Conservation (phyloP, 2,329 filamentous ascomycete species). For the Penicillium crustosum region DNA sequence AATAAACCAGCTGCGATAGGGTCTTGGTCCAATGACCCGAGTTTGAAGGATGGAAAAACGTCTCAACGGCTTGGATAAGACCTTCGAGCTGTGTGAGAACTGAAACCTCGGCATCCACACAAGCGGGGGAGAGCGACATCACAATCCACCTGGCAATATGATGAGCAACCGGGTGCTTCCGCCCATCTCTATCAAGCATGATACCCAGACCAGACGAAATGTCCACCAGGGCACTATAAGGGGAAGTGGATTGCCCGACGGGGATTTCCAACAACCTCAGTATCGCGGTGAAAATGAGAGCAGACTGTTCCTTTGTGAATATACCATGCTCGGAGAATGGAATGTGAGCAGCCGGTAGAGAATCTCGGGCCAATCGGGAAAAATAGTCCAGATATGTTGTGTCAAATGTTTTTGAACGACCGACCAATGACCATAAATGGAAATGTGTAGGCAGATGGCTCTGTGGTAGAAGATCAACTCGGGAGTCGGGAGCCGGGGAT, state of each 20-base stretch:
- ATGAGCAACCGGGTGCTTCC: slow-evolving; percentile 88
- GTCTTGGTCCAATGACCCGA: slow-evolving; percentile 88
- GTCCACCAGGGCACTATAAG: slow-evolving; percentile 79
- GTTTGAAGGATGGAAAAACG: slow-evolving; percentile 98
- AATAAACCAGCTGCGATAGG: slow-evolving; percentile 85
- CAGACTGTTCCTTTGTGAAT: slow-evolving; percentile 87
- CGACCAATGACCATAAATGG: slow-evolving; percentile 92
- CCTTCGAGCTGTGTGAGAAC: slow-evolving; percentile 84
- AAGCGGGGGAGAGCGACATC: slow-evolving; percentile 85
- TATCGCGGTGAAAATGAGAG: slow-evolving; percentile 88
- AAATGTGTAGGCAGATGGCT: slow-evolving; percentile 92
- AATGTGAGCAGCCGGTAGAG: slow-evolving; percentile 70
- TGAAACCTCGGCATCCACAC: slow-evolving; percentile 73
- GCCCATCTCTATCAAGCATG: slow-evolving; percentile 86
- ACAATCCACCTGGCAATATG: slow-evolving; percentile 91
- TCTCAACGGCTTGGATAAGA: slow-evolving; percentile 91
- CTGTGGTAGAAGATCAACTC: slow-evolving; percentile 76
- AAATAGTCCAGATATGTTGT: slow-evolving; percentile 85
- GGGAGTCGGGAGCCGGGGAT: slow-evolving; percentile 65
- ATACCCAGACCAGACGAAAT: slow-evolving; percentile 77
- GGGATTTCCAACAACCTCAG: slow-evolving; percentile 90
- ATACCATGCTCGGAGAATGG: slow-evolving; percentile 84
- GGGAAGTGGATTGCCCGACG: slow-evolving; percentile 90
- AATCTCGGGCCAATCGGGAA: slow-evolving; percentile 82
- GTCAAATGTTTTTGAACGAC: slow-evolving; percentile 83